Conservation (phyloP, 345 rosid species). For the Hibiscus mutabilis region DNA sequence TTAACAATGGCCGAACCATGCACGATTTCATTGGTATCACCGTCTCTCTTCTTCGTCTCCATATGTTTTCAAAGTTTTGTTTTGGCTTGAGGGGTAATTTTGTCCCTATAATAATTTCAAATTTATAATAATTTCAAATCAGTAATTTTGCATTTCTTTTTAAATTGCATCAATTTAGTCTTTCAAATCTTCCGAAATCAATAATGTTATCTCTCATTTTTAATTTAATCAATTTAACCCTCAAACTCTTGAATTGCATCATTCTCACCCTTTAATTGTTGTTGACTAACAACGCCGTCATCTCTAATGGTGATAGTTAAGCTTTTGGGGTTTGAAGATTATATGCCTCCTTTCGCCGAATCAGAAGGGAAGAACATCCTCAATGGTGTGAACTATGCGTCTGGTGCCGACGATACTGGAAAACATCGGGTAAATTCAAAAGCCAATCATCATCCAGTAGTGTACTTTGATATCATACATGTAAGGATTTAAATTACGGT, state of each 20-base stretch:
- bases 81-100: no score
- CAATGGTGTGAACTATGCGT: constrained; percentile 57
- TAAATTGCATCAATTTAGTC: not conserved
- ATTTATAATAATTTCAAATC: no score
- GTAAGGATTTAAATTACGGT: no score
- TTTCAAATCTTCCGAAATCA: no score
- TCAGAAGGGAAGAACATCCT: constrained; percentile 17
- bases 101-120: not conserved
- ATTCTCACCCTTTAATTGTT: no score
- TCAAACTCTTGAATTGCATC: no score
- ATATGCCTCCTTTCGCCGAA: constrained; percentile 35
- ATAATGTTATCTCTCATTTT: no score
- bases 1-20: constrained; percentile 45
- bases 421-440: constrained; percentile 25
- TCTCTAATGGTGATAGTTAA: constrained; percentile 26
- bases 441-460: not conserved
- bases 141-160: no score
- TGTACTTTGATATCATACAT: not conserved
- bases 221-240: no score
- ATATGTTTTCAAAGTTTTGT: no score
- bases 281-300: no score
- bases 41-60: not conserved
- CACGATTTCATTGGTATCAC: constrained; percentile 46
- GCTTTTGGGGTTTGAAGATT: constrained; percentile 29
- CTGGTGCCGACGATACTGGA: constrained; percentile 48